Conservation (phyloP, 768 basidiomycete genomes). For the Infundibulicybe gibba region DNA sequence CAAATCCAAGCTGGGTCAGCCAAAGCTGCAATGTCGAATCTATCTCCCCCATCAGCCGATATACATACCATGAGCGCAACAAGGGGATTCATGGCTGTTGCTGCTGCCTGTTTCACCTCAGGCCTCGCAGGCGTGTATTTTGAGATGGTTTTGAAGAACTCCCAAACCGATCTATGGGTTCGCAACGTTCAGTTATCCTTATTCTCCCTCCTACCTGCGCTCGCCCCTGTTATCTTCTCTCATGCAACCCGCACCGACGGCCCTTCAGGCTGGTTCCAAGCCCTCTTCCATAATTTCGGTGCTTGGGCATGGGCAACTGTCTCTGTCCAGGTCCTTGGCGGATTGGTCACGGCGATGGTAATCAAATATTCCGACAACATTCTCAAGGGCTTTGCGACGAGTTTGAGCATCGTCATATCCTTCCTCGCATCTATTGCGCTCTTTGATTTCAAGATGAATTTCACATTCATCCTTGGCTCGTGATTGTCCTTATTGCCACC, state of each 20-base stretch:
- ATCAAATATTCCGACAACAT: constrained; percentile 95
- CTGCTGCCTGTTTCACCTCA: constrained; percentile 90
- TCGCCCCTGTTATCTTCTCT: constrained; percentile 70
- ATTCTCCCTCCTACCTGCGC: constrained; percentile 88
- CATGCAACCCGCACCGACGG: constrained; percentile 27
- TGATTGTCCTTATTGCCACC: constrained; percentile 82
- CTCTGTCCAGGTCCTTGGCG: constrained; percentile 84
- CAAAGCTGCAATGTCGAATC: constrained; percentile 10
- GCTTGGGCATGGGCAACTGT: constrained; percentile 91
- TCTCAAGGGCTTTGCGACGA: constrained; percentile 93
- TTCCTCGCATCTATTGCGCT: constrained; percentile 90
- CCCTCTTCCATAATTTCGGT: constrained; percentile 79
- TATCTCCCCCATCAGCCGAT: constrained; percentile 18
- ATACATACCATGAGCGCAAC: constrained; percentile 70
- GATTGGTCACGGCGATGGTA: constrained; percentile 87
- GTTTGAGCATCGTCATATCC: constrained; percentile 89
- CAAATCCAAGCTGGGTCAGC: constrained; percentile 65
- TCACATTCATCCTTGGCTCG: constrained; percentile 84
- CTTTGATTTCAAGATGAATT: constrained; percentile 85
- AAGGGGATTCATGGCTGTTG: constrained; percentile 88
- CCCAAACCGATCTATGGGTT: constrained; percentile 89
- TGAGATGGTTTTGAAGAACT: constrained; percentile 94
- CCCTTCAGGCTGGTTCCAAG: constrained; percentile 31
- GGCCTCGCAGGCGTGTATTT: constrained; percentile 98
- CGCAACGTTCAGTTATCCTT: constrained; percentile 95